Percentiles rank a stretch among this genome's conserved stretches.
phyloP scores from a whole-genome alignment of 495 filamentous ascomycete genomes.

The Rusavskia elegans region DNA sequence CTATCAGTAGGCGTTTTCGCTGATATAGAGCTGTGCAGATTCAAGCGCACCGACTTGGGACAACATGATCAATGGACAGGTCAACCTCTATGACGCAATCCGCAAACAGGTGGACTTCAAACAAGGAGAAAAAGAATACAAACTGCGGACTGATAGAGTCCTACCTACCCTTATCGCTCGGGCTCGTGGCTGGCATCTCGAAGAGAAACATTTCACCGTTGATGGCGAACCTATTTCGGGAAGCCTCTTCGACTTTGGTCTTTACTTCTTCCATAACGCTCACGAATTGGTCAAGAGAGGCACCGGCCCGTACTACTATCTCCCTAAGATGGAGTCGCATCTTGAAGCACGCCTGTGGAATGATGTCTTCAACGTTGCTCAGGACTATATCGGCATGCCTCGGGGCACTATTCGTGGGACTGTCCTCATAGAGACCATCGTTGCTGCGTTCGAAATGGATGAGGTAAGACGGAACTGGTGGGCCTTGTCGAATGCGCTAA shows the following conservation, averaged over 20 bases:
- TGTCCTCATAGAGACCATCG: constrained; percentile 95
- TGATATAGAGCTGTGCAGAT: constrained; percentile 35
- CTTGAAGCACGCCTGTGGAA: constrained; percentile 97
- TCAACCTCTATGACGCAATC: constrained; percentile 96
- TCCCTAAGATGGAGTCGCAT: constrained; percentile 98
- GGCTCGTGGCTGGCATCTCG: constrained; percentile 85
- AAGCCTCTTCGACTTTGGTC: constrained; percentile 89
- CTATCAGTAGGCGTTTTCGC: not conserved
- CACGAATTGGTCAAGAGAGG: constrained; percentile 72
- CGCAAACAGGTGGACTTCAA: constrained; percentile 94
- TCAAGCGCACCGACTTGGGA: constrained; percentile 97
- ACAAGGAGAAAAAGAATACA: constrained; percentile 88
- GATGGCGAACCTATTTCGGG: constrained; percentile 92
- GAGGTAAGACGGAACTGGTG: constrained; percentile 31
- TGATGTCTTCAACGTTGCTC: constrained; percentile 91
- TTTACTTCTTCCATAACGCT: constrained; percentile 99
- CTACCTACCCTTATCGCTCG: constrained; percentile 76
- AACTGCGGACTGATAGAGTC: constrained; percentile 72
- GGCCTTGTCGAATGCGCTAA: not conserved
- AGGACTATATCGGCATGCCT: constrained; percentile 80
- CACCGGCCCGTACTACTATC: constrained; percentile 93
- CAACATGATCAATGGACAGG: constrained; percentile 97
- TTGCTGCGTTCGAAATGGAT: constrained; percentile 99
- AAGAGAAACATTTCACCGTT: constrained; percentile 96
- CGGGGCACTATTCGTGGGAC: constrained; percentile 91